Percentiles rank a stretch among this genome's conserved stretches.
These are phyloP conservation scores for Tricholoma sp. DNA, from an alignment of 768 basidiomycete species.

Conservation along the genomic window DNA sequence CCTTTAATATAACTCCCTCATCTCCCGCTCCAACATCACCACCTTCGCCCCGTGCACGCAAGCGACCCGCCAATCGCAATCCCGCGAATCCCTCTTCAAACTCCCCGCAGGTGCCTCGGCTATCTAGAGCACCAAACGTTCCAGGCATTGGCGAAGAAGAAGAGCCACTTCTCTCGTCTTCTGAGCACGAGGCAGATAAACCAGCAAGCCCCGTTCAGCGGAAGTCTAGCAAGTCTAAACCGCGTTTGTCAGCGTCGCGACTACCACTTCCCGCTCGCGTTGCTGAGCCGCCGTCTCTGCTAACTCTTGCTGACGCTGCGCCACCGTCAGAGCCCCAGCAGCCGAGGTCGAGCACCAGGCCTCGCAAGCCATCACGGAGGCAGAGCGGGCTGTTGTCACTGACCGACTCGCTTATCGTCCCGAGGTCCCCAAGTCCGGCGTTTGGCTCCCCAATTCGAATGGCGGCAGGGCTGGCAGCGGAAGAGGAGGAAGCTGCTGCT, in stretches of 20 bases:
- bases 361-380: conserved; percentile 36
- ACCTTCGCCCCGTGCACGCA: conserved; percentile 45
- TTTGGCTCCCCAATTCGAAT: conserved; percentile 59
- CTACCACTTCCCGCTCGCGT: conserved; percentile 42
- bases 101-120: conserved; percentile 47
- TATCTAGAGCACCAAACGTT: conserved; percentile 61
- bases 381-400: conserved; percentile 55
- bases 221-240: conserved; percentile 39
- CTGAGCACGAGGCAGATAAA: conserved; percentile 36
- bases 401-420: conserved; percentile 35
- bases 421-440: conserved; percentile 61
- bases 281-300: conserved; percentile 32
- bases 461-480: conserved; percentile 52
- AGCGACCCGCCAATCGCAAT: conserved; percentile 36
- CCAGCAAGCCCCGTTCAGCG: conserved; percentile 35
- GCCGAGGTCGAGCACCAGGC: conserved; percentile 21
- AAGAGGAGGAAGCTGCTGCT: conserved; percentile 46
- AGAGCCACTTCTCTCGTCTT: conserved; percentile 43
- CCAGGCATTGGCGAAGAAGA: conserved; percentile 69
- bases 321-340: conserved; percentile 16
- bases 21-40: conserved; percentile 35
- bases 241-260: conserved; percentile 43
- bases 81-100: conserved; percentile 27
- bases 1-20: conserved; percentile 40
- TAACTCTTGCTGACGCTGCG: conserved; percentile 26